Evolutionary conservation across 1,139 yeast species (phyloP), one percentile per base, ranked within the genome.

Genomic region (Hyphopichia pseudoburtonii): DNA sequence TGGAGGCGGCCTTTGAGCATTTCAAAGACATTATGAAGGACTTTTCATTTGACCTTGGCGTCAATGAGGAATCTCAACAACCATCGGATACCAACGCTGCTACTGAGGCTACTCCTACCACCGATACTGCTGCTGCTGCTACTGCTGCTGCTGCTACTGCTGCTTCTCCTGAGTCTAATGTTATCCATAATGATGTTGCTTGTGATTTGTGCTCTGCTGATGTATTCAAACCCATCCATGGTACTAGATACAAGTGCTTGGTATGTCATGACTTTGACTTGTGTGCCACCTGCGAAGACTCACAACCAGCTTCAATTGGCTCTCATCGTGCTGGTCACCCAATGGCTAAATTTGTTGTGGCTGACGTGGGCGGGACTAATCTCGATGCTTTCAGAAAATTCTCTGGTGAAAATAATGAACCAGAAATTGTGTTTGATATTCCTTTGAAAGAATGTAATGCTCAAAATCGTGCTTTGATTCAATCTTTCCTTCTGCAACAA

Each of bases 201-300:
- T 77, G 83, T 45, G 80, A 77, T 44, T 57, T 61, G 14, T 75
- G 80, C 39, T 43, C 52, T 39, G 63, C 67, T 3, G 36, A 46
- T 14, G 44, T 43, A n/a, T 52, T 58, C 36, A 54, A 55, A 26
- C 63, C 63, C 7, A 63, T 80, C 34, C 48, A 35, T 18, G 86
- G 86, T 1, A 47, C 52, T 11, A 67, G 86, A 44, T 81, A 64
- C 57, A 67, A 70, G 38, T 82, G 88, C 51, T 46, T 71, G 36
- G 70, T 71, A 23, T 82, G 88, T 50, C 42, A 50, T 3, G 73
- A 81, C 47, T 80, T 64, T 54, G 86, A 81, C 48, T 60, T 80
- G 40, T 82, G 88, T 50, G 63, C 68, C 25, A 35, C 46, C 2
- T 81, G 87, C 52, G 80, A 75, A 45, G 37, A 45, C 0, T 50